phyloP scores from a whole-genome alignment of 257 asterid species.

The Catharanthus roseus region DNA sequence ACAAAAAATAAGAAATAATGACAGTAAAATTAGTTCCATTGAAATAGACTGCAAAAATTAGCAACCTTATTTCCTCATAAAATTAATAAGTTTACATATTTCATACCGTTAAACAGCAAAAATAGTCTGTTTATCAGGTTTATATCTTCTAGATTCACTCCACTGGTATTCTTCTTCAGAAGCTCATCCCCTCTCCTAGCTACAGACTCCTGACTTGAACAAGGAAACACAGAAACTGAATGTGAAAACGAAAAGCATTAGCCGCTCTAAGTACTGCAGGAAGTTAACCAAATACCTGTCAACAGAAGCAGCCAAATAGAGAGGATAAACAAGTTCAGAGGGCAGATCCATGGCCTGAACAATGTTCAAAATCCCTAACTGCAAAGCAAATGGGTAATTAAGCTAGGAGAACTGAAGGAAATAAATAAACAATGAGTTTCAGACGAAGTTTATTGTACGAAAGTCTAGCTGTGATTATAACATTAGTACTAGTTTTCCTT shows the following conservation, averaged over 20 bases:
- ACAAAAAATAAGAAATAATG: conserved; percentile 1
- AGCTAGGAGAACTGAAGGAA: conserved; percentile 18
- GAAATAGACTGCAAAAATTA: not conserved
- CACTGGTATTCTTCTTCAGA: conserved; percentile 76
- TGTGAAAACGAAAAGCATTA: conserved; percentile 8
- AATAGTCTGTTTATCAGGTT: conserved; percentile 64
- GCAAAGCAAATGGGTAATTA: conserved; percentile 18
- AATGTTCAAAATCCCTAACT: conserved; percentile 84
- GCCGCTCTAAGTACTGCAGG: not conserved
- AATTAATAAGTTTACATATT: not conserved
- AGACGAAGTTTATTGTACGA: not conserved
- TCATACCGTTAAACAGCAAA: conserved; percentile 73
- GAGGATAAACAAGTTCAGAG: conserved; percentile 73
- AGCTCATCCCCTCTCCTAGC: conserved; percentile 82
- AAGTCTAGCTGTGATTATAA: not conserved
- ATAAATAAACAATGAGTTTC: not conserved
- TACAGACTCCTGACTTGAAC: conserved; percentile 72
- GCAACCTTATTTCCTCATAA: conserved; percentile 3
- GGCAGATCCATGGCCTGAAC: conserved; percentile 73
- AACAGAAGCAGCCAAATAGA: conserved; percentile 68
- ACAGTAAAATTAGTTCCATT: not conserved
- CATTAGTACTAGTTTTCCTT: not conserved
- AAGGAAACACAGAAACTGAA: conserved; percentile 19
- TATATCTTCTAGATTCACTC: conserved; percentile 74
- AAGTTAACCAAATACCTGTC: conserved; percentile 56